These are phyloP conservation scores for Ilyonectria destructans DNA, from an alignment of 2,329 filamentous ascomycete species.

Conservation along the genomic window DNA sequence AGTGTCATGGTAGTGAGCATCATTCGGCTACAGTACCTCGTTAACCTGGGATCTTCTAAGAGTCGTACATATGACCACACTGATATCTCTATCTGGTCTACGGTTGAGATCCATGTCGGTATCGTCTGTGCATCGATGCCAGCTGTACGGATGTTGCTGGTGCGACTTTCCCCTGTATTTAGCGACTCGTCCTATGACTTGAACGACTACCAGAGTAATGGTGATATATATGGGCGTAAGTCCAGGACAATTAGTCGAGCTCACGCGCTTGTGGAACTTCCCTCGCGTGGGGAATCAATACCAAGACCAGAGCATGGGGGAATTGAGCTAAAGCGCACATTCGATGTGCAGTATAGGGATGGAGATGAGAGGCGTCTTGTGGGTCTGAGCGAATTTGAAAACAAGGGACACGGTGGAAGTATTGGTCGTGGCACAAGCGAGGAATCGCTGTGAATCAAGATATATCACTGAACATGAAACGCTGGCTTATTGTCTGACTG, in stretches of 20 bases:
- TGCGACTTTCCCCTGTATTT: constrained; percentile 48
- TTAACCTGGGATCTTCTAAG: constrained; percentile 46
- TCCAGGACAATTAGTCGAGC: constrained; percentile 39
- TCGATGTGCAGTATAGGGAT: constrained; percentile 42
- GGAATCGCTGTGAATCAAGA: neutral
- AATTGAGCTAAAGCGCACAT: constrained; percentile 42
- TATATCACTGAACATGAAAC: neutral
- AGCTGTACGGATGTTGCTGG: constrained; percentile 49
- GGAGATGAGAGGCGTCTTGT: constrained; percentile 42
- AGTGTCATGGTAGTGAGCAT: constrained; percentile 53
- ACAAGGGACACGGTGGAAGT: neutral
- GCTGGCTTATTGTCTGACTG: too few species aligned
- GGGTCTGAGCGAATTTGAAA: neutral
- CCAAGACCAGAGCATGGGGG: constrained; percentile 39
- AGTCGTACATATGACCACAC: constrained; percentile 52
- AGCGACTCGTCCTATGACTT: constrained; percentile 43
- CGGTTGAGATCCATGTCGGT: constrained; percentile 54
- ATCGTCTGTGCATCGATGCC: constrained; percentile 57
- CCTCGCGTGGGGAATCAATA: constrained; percentile 37
- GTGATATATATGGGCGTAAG: constrained; percentile 38
- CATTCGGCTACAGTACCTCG: constrained; percentile 48
- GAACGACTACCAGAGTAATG: constrained; percentile 45
- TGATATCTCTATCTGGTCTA: constrained; percentile 53
- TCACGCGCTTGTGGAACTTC: constrained; percentile 35
- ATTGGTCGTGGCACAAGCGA: neutral